phyloP scores from a whole-genome alignment of 148 eudicot genomes.

The Fagopyrum homotropicum region DNA sequence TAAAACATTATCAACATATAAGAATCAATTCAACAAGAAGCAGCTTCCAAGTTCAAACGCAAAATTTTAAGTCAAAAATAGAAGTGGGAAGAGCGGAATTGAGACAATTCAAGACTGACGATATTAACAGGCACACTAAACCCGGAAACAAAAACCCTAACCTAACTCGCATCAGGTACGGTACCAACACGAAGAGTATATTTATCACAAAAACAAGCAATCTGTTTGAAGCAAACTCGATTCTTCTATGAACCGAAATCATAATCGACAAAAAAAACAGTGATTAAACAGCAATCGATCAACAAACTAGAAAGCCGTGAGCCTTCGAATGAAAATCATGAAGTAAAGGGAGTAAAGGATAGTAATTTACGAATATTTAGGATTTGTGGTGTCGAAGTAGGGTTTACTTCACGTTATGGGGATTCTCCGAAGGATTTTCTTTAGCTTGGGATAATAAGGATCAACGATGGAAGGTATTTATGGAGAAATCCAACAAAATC shows the following conservation, averaged over 20 bases:
- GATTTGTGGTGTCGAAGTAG: not conserved
- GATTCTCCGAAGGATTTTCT: not conserved
- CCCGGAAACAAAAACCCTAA: constrained; percentile 3
- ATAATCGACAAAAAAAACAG: not conserved
- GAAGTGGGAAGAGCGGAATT: not conserved
- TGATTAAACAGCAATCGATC: not conserved
- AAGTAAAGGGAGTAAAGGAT: not conserved
- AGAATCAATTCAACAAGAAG: not conserved
- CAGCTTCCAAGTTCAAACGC: too few relatives aligned
- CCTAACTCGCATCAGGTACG: not conserved
- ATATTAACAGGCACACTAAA: not conserved
- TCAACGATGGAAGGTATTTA: not conserved
- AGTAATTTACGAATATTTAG: constrained; percentile 2
- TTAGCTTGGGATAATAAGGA: not conserved
- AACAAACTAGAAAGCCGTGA: not conserved
- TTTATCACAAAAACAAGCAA: not conserved
- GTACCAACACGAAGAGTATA: too few relatives aligned
- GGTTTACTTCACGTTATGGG: not conserved
- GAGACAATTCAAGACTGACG: not conserved
- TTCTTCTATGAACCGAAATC: not conserved
- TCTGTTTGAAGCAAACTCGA: not conserved
- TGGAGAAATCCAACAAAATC: not conserved
- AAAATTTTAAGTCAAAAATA: too few relatives aligned
- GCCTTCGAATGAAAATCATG: not conserved
- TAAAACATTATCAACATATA: not conserved